A percentile compares a stretch with the other conserved stretches of the same genome.
Conservation (phyloP, 1,139 yeast genomes). For the Pneumocystis jirovecii region DNA sequence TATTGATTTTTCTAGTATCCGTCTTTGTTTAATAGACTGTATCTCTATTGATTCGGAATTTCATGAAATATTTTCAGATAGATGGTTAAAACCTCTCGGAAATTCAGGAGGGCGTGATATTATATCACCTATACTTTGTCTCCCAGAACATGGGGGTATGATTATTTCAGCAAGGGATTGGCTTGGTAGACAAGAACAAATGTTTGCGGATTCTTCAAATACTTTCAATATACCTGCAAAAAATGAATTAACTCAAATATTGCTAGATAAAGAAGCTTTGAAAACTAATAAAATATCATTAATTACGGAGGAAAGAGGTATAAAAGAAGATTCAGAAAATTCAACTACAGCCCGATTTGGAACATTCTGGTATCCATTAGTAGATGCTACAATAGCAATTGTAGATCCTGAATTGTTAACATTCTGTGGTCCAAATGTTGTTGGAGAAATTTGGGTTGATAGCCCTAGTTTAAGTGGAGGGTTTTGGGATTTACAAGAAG, state of each 20-base stretch:
- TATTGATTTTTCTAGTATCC: conserved; percentile 65
- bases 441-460: conserved; percentile 97
- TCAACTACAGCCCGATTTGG: conserved; percentile 51
- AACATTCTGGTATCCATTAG: conserved; percentile 85
- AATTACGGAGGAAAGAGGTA: conserved; percentile 40
- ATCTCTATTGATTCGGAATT: conserved; percentile 91
- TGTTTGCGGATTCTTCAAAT: conserved; percentile 17
- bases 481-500: conserved; percentile 58
- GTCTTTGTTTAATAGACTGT: conserved; percentile 84
- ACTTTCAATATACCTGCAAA: conserved; percentile 8
- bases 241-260: conserved; percentile 44
- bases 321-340: conserved; percentile 18
- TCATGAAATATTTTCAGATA: conserved; percentile 73
- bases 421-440: conserved; percentile 53
- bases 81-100: conserved; percentile 85
- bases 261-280: conserved; percentile 67
- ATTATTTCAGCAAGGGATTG: conserved; percentile 85
- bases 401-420: conserved; percentile 81
- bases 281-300: conserved; percentile 60
- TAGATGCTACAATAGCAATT: conserved; percentile 84
- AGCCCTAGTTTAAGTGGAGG: conserved; percentile 82
- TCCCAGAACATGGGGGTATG: conserved; percentile 93
- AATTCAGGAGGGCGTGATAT: conserved; percentile 63
- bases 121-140: conserved; percentile 75
- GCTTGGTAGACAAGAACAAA: conserved; percentile 58